Base-by-base conservation (phyloP, 257 asterid species). In the Linderniella brevidens region DNA sequence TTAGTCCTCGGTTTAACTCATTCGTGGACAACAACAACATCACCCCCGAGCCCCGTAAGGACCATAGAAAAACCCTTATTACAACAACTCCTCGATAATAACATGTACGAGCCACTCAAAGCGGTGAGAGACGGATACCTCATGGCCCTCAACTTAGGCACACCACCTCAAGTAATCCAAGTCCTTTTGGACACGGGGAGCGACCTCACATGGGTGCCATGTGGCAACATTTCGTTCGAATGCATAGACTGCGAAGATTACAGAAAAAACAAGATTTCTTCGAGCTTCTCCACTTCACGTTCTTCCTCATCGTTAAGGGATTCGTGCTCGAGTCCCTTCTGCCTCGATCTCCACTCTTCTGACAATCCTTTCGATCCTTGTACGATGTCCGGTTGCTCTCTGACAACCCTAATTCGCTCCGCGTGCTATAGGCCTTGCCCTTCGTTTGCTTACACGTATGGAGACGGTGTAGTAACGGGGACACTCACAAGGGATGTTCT, bases 121-220 rank as follows among this genome's bases (percentile, higher is more conserved):
- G 93, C 63, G 45, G 55, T 69, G 36, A 58, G 74, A 57, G 85
- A 74, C 65, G 88, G 93, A 14, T 80, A 77, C 64, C 56, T 65
- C 16, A 70, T 80, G 54, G 67, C 88, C 49, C 76, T 77, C 39
- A 70, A 64, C 48, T 46, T 81, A 49, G 93, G 93, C 6, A 74
- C 82, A 60, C 93, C 93, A 53, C 59, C 85, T 19, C 93, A 81
- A 57, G 39, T 56, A 58, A 68, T 81, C 50, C 85, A 81, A 51
- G 77, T 61, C 0, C 75, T 64, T 45, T 54, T 81, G 63, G 85
- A 77, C 37, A 81, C 80, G 0, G 90, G 93, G n/a, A 81, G 90
- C 50, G 86, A 81, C 56, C 80, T 81, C 11, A 75, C 88, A 13
- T 81, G 93, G 93, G 86, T 81, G 37, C 93, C 88, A 8, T 77